Evolutionary conservation across 257 asterid genomes (phyloP).

Genomic region (Solanum paucissectum): DNA sequence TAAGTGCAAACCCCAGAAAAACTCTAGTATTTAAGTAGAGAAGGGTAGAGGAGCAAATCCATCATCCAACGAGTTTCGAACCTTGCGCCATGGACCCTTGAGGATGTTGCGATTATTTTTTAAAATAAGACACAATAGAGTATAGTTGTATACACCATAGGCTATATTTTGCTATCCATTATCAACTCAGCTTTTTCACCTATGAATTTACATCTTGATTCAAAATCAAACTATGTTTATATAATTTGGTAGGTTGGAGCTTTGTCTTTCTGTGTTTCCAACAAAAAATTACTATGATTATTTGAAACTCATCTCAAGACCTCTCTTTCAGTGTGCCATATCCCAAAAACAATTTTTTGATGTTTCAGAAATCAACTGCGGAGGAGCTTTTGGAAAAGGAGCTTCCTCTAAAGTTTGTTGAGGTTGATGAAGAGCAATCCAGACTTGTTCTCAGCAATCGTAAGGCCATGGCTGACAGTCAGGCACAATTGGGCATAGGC

Average conservation of each 20-base stretch:
- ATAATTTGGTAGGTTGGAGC: background rate
- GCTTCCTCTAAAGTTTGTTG: conserved; percentile 81
- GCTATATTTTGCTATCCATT: background rate
- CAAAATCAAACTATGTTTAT: background rate
- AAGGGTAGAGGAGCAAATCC: background rate
- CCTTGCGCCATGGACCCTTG: background rate
- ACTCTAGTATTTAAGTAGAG: background rate
- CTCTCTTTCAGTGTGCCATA: background rate
- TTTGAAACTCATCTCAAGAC: background rate
- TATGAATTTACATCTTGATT: background rate
- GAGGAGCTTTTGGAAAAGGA: conserved; percentile 86
- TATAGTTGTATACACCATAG: background rate
- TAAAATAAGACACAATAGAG: background rate
- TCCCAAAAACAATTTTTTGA: background rate
- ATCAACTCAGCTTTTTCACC: background rate
- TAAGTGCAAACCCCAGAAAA: background rate
- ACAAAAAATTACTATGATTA: background rate
- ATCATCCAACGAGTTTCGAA: background rate
- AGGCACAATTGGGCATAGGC: conserved; percentile 95
- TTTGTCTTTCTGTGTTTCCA: background rate
- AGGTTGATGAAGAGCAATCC: conserved; percentile 83
- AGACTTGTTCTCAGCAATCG: conserved; percentile 92
- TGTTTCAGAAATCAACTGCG: conserved; percentile 69
- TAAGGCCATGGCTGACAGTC: conserved; percentile 95
- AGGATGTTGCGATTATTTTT: background rate